These are phyloP conservation scores for Luvunga scandens DNA, from an alignment of 345 rosid species.

Conservation along the genomic window DNA sequence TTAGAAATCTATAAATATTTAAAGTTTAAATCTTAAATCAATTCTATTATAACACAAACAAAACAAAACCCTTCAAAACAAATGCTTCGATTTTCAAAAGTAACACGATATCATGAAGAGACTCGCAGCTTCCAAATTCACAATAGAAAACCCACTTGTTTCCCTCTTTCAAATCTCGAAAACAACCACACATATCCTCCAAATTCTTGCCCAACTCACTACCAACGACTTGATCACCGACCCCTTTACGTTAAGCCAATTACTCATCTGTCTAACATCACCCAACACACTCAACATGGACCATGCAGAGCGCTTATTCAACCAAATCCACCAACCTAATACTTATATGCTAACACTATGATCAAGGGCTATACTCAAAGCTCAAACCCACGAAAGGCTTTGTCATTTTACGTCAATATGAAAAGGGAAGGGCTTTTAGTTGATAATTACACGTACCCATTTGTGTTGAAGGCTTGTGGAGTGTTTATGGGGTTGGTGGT, in stretches of 20 bases:
- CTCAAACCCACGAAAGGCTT: slow-evolving; percentile 22
- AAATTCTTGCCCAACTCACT: slow-evolving; percentile 40
- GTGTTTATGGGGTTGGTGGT: slow-evolving; percentile 23
- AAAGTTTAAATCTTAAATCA: too few relatives aligned
- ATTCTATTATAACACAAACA: too few relatives aligned
- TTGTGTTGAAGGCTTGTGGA: slow-evolving; percentile 38
- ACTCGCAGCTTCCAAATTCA: slow-evolving; percentile 2
- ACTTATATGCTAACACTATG: slow-evolving; percentile 32
- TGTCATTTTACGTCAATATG: slow-evolving; percentile 32
- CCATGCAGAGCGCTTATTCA: slow-evolving; percentile 28
- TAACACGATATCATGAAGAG: background rate
- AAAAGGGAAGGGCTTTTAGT: slow-evolving; percentile 24
- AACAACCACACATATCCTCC: slow-evolving; percentile 30
- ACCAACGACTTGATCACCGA: slow-evolving; percentile 20
- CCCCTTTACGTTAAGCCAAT: slow-evolving; percentile 21
- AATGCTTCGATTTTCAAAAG: too few relatives aligned
- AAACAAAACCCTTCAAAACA: too few relatives aligned
- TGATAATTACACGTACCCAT: slow-evolving; percentile 38
- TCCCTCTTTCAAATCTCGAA: slow-evolving; percentile 29
- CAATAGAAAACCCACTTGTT: slow-evolving; percentile 9
- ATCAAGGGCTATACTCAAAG: slow-evolving; percentile 26
- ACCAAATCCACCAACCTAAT: slow-evolving; percentile 23
- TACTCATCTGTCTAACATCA: slow-evolving; percentile 29
- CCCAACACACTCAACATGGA: slow-evolving; percentile 17
- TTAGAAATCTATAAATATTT: too few relatives aligned